phyloP scores from a whole-genome alignment of 2,329 filamentous ascomycete genomes.

The Trichoderma harzianum region DNA sequence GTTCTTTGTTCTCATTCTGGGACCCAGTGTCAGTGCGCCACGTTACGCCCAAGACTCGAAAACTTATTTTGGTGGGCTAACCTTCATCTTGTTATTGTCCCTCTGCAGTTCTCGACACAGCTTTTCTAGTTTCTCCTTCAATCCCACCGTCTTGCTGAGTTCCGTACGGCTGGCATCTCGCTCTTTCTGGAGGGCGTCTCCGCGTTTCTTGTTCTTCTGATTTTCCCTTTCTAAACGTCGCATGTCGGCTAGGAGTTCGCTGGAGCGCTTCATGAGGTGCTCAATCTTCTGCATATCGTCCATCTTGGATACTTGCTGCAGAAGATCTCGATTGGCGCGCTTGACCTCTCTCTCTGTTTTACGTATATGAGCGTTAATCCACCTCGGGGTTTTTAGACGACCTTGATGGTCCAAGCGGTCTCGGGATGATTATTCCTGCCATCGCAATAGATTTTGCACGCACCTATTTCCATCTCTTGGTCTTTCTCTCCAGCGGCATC shows the following conservation, averaged over 20 bases:
- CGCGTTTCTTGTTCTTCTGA: constrained; percentile 91
- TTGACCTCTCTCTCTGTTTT: constrained; percentile 81
- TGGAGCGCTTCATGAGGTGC: constrained; percentile 83
- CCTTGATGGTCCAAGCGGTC: not conserved
- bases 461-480: constrained; percentile 93
- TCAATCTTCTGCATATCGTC: constrained; percentile 90
- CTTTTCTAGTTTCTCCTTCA: constrained; percentile 97
- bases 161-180: constrained; percentile 87
- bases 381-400: not conserved
- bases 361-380: not conserved
- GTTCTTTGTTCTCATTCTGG: constrained; percentile 87
- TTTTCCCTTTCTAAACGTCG: constrained; percentile 93
- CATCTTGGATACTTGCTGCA: constrained; percentile 86
- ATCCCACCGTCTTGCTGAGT: constrained; percentile 80
- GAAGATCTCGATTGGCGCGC: constrained; percentile 86
- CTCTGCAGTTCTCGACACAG: constrained; percentile 89
- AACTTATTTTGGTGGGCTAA: constrained; percentile 35
- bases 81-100: constrained; percentile 98
- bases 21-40: constrained; percentile 25
- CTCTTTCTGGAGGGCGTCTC: constrained; percentile 92
- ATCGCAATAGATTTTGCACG: constrained; percentile 29
- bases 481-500: constrained; percentile 93
- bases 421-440: not conserved
- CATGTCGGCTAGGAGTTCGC: constrained; percentile 89
- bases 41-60: not conserved